These are phyloP conservation scores for Sarocladium kiliense DNA, from an alignment of 2,329 filamentous ascomycete species.

Conservation along the genomic window DNA sequence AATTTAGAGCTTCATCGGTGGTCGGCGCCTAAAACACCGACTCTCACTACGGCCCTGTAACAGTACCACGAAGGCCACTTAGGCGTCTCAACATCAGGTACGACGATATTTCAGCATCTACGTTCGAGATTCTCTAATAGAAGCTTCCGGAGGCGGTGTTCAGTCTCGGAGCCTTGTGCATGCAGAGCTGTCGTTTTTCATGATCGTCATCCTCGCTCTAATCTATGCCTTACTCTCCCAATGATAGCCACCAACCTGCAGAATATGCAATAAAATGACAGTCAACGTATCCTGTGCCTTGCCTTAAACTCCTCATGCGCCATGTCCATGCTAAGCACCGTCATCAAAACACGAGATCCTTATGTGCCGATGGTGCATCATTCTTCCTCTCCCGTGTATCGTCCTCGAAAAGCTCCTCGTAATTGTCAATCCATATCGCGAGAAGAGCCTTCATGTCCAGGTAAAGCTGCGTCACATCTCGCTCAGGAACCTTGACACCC, in stretches of 20 bases:
- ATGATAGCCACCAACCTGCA: no score
- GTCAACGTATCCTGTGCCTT: neutral
- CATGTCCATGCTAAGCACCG: neutral
- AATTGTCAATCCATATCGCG: neutral
- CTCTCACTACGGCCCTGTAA: neutral
- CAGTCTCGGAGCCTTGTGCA: no score
- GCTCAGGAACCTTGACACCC: conserved; percentile 26
- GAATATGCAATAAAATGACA: no score
- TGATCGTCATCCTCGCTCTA: neutral
- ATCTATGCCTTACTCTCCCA: neutral
- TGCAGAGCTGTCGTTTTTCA: no score
- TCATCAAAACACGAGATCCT: neutral
- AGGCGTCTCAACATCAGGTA: no score
- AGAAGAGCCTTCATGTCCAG: neutral
- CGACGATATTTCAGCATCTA: no score
- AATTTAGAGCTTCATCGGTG: neutral
- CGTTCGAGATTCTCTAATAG: no score
- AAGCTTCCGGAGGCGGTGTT: no score
- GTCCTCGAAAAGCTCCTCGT: neutral
- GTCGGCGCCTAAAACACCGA: neutral
- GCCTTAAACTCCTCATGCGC: neutral
- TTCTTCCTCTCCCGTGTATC: neutral
- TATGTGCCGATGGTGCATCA: neutral
- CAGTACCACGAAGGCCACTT: no score
- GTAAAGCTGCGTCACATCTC: conserved; percentile 22